Conservation (phyloP, 176 grass and related monocot species). For the Miscanthus lutarioriparius region DNA sequence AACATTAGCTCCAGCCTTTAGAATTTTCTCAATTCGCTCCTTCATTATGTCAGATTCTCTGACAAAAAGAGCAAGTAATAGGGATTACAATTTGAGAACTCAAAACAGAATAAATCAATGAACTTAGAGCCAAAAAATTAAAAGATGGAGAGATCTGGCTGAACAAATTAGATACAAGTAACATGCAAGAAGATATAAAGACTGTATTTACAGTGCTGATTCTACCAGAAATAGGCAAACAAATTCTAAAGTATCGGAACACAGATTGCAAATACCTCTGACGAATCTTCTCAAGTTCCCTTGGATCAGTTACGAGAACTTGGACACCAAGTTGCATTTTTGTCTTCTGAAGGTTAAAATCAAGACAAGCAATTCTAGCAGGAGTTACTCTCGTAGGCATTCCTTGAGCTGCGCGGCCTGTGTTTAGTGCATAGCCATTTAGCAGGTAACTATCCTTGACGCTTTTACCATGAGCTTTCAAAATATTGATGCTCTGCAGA, state of each 20-base stretch:
- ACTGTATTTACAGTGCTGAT: not conserved
- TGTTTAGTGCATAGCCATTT: slow-evolving; percentile 90
- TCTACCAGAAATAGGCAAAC: not conserved
- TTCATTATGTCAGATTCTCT: slow-evolving; percentile 95
- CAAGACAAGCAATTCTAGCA: slow-evolving; percentile 89
- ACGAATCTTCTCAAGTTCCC: slow-evolving; percentile 91
- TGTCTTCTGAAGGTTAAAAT: slow-evolving; percentile 96
- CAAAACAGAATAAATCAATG: not conserved
- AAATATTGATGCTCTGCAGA: slow-evolving; percentile 79
- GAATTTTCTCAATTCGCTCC: slow-evolving; percentile 82
- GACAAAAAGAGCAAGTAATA: not conserved
- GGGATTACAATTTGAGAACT: not conserved
- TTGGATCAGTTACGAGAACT: slow-evolving; percentile 86
- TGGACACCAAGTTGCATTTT: slow-evolving; percentile 96
- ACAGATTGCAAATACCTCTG: slow-evolving; percentile 46
- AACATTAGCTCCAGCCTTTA: slow-evolving; percentile 85
- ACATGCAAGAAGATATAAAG: not conserved
- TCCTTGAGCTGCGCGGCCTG: slow-evolving; percentile 83
- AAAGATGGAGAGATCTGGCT: not conserved
- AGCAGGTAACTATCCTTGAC: slow-evolving; percentile 79
- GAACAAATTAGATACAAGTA: not conserved
- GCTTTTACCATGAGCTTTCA: slow-evolving; percentile 92
- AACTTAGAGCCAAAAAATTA: not conserved
- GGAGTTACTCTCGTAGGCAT: slow-evolving; percentile 79
- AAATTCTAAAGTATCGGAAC: not conserved